Evolutionary conservation across 331 rosid genomes (phyloP).

Genomic region (Prunus yedoensis): DNA sequence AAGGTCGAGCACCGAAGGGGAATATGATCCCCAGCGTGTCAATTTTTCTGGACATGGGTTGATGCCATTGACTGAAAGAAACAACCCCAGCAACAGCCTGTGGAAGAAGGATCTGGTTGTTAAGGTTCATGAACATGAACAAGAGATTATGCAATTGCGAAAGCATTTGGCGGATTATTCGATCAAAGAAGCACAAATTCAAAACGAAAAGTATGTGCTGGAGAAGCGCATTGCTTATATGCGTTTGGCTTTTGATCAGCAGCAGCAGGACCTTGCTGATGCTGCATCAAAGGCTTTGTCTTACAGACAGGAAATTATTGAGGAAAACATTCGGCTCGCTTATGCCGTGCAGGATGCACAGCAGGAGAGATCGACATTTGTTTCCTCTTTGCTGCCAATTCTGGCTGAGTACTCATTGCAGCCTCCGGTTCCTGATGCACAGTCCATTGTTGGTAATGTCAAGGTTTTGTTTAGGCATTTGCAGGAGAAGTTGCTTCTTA

Average conservation of each 20-base stretch:
- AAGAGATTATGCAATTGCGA: constrained; percentile 14
- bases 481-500: constrained; percentile 21
- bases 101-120: not conserved
- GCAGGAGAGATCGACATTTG: constrained; percentile 86
- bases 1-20: not conserved
- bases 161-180: constrained; percentile 9
- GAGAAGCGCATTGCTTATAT: constrained; percentile 17
- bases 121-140: constrained; percentile 7
- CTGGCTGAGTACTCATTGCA: constrained; percentile 90
- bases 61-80: not conserved
- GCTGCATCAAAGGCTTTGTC: constrained; percentile 9
- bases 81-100: constrained; percentile 6
- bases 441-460: constrained; percentile 9
- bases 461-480: constrained; percentile 19
- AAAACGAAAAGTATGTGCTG: constrained; percentile 8
- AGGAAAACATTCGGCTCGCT: constrained; percentile 20
- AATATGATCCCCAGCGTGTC: not conserved
- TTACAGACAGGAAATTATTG: constrained; percentile 17
- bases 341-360: constrained; percentile 72
- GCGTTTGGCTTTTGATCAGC: constrained; percentile 16
- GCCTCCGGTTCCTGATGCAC: constrained; percentile 49
- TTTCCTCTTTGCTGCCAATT: constrained; percentile 89
- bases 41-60: not conserved
- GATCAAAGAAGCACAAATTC: not conserved
- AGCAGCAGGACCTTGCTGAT: constrained; percentile 19